Base-by-base conservation (phyloP, 352 stramenopile genomes). In the Phytopythium litorale region DNA sequence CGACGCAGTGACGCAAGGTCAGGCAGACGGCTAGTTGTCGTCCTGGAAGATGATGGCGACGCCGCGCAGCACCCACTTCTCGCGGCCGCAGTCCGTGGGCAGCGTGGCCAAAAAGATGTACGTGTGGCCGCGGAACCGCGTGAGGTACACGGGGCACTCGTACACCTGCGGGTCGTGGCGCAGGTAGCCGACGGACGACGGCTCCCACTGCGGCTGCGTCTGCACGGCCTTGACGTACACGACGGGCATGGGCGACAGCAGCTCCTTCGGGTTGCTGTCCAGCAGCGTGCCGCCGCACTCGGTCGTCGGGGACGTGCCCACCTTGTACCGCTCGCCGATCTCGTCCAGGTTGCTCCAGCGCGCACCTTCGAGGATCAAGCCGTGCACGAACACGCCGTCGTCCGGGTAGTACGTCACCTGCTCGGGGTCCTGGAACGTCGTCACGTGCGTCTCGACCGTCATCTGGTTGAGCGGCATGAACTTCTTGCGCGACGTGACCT, bases 81-180 rank as follows among this genome's bases (percentile, higher is more conserved):
- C 87, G 53, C 88, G 76, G 23, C 81, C 84, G 55, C 83, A 94
- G 64, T 94, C 81, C 1, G 94, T 98, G 45, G 95, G 96, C 25
- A 99, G 73, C 46, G 97, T 99, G 9, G 96, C 94, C 40, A 99
- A 73, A 64, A 98, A 98, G 42, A 99, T 89, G 73, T 98, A 99
- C 30, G 94, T 99, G 58, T 96, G 92, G 2, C 97, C 96, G 30
- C 97, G 87, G 76, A 98, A 98, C n/a, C 89, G 96, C 13, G 97
- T 99, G 45, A 98, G 91, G 73, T 99, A 99, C 18, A 99, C 91
- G 11, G 97, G 97, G 49, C 91, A 98, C 74, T 99, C 94, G 78
- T 98, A 99, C 25, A 98, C 86, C 53, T 81, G 84, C 12, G 87
- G 79, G 60, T 96, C 84, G 70, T 98, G 89, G 32, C 97, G 88